A percentile compares a stretch with the other conserved stretches of the same genome.
These are phyloP conservation scores for Phytophthora lateralis DNA, from an alignment of 352 stramenopile genomes.

Conservation along the genomic window DNA sequence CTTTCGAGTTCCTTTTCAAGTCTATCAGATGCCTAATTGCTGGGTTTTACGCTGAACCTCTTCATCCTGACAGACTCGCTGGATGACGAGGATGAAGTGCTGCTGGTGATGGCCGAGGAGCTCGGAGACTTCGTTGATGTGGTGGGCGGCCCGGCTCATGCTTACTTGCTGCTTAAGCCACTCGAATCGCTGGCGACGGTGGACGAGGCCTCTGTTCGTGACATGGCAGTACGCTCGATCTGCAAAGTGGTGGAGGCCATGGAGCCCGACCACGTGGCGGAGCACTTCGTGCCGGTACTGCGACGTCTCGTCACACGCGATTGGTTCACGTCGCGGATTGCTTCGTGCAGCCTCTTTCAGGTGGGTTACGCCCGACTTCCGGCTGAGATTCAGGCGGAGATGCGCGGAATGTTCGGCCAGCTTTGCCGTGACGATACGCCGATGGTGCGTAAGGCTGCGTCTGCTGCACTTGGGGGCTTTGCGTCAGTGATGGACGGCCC, in stretches of 20 bases:
- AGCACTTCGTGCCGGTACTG: constrained; percentile 95
- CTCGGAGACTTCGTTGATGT: constrained; percentile 90
- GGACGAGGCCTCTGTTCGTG: constrained; percentile 95
- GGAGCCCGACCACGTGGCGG: constrained; percentile 79
- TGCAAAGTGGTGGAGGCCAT: constrained; percentile 90
- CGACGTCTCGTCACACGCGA: constrained; percentile 94
- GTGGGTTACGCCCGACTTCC: constrained; percentile 65
- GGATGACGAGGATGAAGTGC: constrained; percentile 98
- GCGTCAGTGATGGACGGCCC: constrained; percentile 69
- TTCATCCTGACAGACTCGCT: constrained; percentile 84
- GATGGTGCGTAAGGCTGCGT: constrained; percentile 95
- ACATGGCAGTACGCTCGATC: constrained; percentile 92
- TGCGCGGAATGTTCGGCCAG: constrained; percentile 92
- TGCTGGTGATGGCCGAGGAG: constrained; percentile 94
- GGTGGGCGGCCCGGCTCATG: constrained; percentile 89
- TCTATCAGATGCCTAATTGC: background rate
- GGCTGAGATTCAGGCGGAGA: constrained; percentile 71
- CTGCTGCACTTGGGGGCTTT: constrained; percentile 90
- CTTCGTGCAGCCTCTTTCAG: constrained; percentile 84
- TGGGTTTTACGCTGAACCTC: constrained; percentile 2
- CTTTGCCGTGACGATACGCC: constrained; percentile 97
- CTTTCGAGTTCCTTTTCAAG: constrained; percentile 4
- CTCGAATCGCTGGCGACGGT: constrained; percentile 94
- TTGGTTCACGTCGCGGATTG: constrained; percentile 92
- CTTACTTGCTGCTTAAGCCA: constrained; percentile 92